Evolutionary conservation across 176 grass and related monocot genomes (phyloP), one percentile per base, ranked within the genome.

Genomic region (Themeda triandra): DNA sequence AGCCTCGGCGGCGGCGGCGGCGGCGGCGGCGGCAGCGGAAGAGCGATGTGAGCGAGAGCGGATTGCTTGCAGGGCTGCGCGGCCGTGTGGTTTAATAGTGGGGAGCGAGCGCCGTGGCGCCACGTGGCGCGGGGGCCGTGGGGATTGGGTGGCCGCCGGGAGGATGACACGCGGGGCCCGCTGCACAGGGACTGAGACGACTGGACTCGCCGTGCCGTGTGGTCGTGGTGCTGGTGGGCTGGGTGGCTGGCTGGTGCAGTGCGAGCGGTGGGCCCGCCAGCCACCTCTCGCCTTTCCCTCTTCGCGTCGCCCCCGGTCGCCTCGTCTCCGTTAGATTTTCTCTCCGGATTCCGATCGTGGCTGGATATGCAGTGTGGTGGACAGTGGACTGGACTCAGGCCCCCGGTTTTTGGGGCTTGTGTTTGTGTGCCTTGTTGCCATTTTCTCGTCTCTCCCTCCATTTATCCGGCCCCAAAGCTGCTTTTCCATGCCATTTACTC

Each of bases 61-160:
- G 73, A 83, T 90, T 78, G 73, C 66, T 82, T 67, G 33, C 66
- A 37, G 45, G 13, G 13, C 30, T 11, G 32, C 29, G 12, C 12
- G 39, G 39, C 5, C 54, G 13, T 21, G 66, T 86, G 72, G 88
- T 39, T 86, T 86, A 89, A 79, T 79, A 90, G 63, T 28, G 6
- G 71, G 6, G 21, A 51, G 70, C 18, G 30, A 71, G 49, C 23
- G 39, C 48, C 51, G 83, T 25, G 71, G 3, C n/a, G 84, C 83
- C 88, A 90, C 84, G 88, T 90, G 88, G 84, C 84, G 3, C 0
- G 18, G 27, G 0, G 66, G 8, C 40, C 83, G 73, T 73, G 74
- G 88, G 74, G 79, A 90, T 90, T 65, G 81, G 66, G 83, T 69
- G 71, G 19, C 62, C 29, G 29, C 23, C 13, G 0, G 13, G 67